phyloP scores from a whole-genome alignment of 768 basidiomycete genomes.

The Amylocystis lapponica region DNA sequence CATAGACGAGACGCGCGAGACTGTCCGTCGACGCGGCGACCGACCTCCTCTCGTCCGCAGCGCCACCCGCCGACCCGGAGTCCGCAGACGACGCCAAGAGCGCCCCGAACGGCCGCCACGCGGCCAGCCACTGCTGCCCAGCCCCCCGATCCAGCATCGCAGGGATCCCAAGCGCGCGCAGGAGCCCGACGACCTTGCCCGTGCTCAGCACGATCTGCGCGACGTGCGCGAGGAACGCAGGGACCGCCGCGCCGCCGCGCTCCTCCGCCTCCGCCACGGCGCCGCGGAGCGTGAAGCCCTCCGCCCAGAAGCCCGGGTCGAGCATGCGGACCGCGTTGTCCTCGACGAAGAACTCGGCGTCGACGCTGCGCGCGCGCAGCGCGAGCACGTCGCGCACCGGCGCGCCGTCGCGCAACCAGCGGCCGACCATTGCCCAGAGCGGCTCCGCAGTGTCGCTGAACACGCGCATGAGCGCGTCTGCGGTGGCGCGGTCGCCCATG shows the following conservation, averaged over 20 bases:
- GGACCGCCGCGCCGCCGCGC: conserved; percentile 27
- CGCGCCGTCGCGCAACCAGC: conserved; percentile 74
- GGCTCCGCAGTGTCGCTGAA: conserved; percentile 64
- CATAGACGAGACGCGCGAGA: conserved; percentile 57
- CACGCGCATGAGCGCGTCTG: conserved; percentile 52
- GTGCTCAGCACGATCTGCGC: conserved; percentile 55
- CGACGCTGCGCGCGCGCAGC: conserved; percentile 26
- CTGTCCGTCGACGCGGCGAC: conserved; percentile 44
- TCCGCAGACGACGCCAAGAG: conserved; percentile 2
- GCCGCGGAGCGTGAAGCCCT: conserved; percentile 58
- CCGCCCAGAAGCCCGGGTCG: conserved; percentile 77
- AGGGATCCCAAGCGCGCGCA: conserved; percentile 48
- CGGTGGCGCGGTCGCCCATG: conserved; percentile 49
- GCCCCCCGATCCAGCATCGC: conserved; percentile 6
- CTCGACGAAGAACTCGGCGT: conserved; percentile 81
- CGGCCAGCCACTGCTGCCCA: conserved; percentile 11
- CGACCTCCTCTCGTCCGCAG: background rate
- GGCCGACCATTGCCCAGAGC: conserved; percentile 64
- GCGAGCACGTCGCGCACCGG: conserved; percentile 28
- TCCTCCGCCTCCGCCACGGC: conserved; percentile 20
- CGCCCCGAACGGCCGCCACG: conserved; percentile 14
- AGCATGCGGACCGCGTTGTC: conserved; percentile 49
- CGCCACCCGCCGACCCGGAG: background rate
- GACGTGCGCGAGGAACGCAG: conserved; percentile 57
- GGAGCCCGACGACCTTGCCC: conserved; percentile 73